phyloP scores from a whole-genome alignment of 2,329 filamentous ascomycete species.

The Phaeosphaeriaceae sp. region DNA sequence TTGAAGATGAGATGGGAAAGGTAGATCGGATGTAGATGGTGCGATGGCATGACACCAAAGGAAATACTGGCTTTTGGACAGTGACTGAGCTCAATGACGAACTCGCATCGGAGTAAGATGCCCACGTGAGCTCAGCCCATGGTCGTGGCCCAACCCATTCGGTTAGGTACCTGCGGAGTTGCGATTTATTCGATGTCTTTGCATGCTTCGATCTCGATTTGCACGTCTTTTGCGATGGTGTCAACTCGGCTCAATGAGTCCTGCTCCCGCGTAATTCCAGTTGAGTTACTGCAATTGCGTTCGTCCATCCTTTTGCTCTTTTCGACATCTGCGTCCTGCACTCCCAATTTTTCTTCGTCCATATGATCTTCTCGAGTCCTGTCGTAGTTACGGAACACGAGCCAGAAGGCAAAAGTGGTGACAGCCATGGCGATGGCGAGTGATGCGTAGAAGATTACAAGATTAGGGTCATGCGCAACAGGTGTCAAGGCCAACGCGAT shows the following conservation, averaged over 20 bases:
- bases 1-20: no score
- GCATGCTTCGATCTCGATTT: background rate
- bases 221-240: background rate
- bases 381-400: conserved; percentile 33
- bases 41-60: no score
- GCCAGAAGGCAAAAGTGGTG: conserved; percentile 32
- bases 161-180: background rate
- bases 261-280: background rate
- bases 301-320: background rate
- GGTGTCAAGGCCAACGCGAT: conserved; percentile 42
- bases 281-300: background rate
- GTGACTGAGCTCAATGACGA: no score
- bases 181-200: background rate
- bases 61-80: no score
- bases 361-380: background rate
- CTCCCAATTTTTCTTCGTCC: background rate
- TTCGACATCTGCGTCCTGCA: background rate
- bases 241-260: background rate
- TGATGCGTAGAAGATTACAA: conserved; percentile 36
- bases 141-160: background rate
- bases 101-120: no score
- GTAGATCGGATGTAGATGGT: no score
- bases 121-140: no score
- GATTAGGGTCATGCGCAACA: conserved; percentile 37
- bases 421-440: conserved; percentile 30